These are phyloP conservation scores for Diaporthe citriasiana DNA, from an alignment of 2,329 filamentous ascomycete species.

Conservation along the genomic window DNA sequence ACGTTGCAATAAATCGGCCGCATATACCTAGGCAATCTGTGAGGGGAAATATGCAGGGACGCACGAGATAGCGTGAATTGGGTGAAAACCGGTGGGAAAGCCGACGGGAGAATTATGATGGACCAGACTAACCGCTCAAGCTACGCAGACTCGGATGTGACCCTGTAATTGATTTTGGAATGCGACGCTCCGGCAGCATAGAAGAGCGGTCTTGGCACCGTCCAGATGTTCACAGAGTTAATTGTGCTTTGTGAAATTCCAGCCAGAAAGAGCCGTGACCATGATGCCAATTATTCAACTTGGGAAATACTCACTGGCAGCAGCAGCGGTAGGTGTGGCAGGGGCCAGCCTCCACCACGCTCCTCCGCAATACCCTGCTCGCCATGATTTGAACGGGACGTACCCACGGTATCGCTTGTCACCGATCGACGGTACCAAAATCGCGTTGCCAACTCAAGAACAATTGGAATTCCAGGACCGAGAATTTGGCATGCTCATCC, in stretches of 20 bases:
- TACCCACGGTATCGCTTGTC: conserved; percentile 45
- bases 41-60: not conserved
- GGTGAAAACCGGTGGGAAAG: not conserved
- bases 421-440: conserved; percentile 47
- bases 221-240: not conserved
- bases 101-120: conserved; percentile 7
- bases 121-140: not conserved
- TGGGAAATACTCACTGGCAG: not conserved
- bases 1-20: conserved; percentile 18
- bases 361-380: not conserved
- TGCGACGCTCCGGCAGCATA: not conserved
- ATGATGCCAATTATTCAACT: not conserved
- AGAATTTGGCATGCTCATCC: conserved; percentile 48
- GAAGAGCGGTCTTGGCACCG: not conserved
- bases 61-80: not conserved
- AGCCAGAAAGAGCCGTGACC: not conserved
- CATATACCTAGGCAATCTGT: not conserved
- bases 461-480: conserved; percentile 48
- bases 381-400: conserved; percentile 19
- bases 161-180: not conserved
- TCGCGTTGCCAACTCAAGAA: conserved; percentile 47
- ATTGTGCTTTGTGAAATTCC: not conserved
- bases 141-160: not conserved
- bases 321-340: not conserved
- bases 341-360: not conserved